Evolutionary conservation across 2,329 filamentous ascomycete genomes (phyloP).

Genomic region (Fusarium continuum): DNA sequence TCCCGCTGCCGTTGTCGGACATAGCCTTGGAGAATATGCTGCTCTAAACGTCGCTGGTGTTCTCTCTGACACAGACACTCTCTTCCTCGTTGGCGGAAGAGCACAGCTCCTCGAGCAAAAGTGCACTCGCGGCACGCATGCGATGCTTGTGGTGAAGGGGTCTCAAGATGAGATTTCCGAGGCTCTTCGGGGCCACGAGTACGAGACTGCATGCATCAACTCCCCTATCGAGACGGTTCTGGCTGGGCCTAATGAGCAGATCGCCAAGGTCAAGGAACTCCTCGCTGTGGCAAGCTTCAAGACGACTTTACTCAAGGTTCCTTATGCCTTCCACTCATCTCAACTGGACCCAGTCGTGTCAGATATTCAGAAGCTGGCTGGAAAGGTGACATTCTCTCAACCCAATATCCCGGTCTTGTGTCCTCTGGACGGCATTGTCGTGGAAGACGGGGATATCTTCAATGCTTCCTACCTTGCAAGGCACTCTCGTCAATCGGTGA

Average conservation of each 20-base stretch:
- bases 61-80: conserved; percentile 67
- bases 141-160: conserved; percentile 49
- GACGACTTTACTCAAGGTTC: conserved; percentile 47
- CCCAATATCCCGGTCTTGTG: conserved; percentile 16
- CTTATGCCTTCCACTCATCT: conserved; percentile 51
- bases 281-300: conserved; percentile 39
- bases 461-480: conserved; percentile 17
- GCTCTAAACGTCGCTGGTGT: conserved; percentile 69
- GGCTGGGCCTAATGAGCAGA: conserved; percentile 23
- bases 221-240: conserved; percentile 67
- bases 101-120: conserved; percentile 64
- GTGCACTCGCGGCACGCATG: conserved; percentile 55
- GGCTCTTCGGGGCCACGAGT: conserved; percentile 35
- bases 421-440: conserved; percentile 23
- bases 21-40: conserved; percentile 51
- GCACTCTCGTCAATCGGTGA: conserved; percentile 32
- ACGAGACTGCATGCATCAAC: conserved; percentile 68
- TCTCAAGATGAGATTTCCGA: conserved; percentile 17
- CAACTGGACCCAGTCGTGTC: conserved; percentile 55
- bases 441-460: conserved; percentile 3
- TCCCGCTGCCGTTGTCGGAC: conserved; percentile 57
- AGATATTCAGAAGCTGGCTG: conserved; percentile 53
- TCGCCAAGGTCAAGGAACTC: conserved; percentile 10
- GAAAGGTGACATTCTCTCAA: conserved; percentile 5
- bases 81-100: conserved; percentile 69